A percentile compares a stretch with the other conserved stretches of the same genome.
Evolutionary conservation across 2,329 filamentous ascomycete species (phyloP).

Genomic region (Chalaropsis ovoidea): DNA sequence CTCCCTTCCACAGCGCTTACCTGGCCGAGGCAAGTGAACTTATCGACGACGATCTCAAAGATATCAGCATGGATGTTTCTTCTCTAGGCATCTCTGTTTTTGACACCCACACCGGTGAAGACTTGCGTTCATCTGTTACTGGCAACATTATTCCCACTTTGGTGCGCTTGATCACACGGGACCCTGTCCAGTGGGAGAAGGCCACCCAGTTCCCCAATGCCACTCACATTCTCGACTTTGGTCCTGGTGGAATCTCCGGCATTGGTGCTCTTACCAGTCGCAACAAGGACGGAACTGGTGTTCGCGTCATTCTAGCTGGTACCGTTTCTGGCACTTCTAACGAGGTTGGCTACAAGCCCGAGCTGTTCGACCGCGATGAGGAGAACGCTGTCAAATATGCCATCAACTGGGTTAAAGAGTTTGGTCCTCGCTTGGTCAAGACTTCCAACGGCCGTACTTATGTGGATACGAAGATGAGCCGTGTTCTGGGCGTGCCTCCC

Average conservation of each 20-base stretch:
- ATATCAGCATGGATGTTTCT: slow-evolving; percentile 63
- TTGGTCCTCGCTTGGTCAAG: slow-evolving; percentile 83
- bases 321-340: slow-evolving; percentile 80
- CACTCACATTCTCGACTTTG: slow-evolving; percentile 93
- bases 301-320: slow-evolving; percentile 89
- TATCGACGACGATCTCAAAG: slow-evolving; percentile 78
- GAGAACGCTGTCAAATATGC: slow-evolving; percentile 92
- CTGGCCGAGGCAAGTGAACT: slow-evolving; percentile 69
- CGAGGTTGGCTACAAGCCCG: slow-evolving; percentile 95
- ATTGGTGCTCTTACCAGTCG: slow-evolving; percentile 93
- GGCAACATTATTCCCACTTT: slow-evolving; percentile 78
- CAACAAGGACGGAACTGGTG: slow-evolving; percentile 97
- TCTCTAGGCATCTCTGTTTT: slow-evolving; percentile 76
- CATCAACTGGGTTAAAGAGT: slow-evolving; percentile 95
- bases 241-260: slow-evolving; percentile 91
- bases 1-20: slow-evolving; percentile 96
- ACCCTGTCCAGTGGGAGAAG: slow-evolving; percentile 91
- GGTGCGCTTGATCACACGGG: slow-evolving; percentile 85
- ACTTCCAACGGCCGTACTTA: slow-evolving; percentile 82
- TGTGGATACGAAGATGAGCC: slow-evolving; percentile 93
- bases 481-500: slow-evolving; percentile 72
- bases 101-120: slow-evolving; percentile 79
- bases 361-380: slow-evolving; percentile 92
- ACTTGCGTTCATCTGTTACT: slow-evolving; percentile 59
- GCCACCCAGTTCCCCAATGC: slow-evolving; percentile 84